A percentile compares a stretch with the other conserved stretches of the same genome.
phyloP scores from a whole-genome alignment of 352 stramenopile species.

The Globisporangium abappressorium region DNA sequence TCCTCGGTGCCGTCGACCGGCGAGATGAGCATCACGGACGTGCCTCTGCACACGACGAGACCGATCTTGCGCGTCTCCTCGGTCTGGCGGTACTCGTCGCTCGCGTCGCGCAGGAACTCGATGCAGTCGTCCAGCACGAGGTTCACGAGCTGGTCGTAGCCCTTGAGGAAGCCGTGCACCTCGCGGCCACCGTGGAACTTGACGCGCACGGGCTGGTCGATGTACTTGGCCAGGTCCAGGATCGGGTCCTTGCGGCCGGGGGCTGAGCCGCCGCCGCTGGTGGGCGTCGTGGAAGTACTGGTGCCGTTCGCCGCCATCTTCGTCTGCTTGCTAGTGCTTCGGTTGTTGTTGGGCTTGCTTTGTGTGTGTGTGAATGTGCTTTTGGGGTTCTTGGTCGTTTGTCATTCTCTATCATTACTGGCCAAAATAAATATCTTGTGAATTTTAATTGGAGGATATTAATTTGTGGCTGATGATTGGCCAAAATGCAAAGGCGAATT shows the following conservation, averaged over 20 bases:
- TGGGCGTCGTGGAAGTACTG: constrained; percentile 14
- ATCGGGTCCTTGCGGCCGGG: constrained; percentile 78
- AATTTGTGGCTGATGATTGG: neutral
- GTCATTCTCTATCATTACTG: neutral
- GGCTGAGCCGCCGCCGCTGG: constrained; percentile 16
- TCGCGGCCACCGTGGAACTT: constrained; percentile 94
- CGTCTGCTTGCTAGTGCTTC: neutral
- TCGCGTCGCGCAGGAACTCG: constrained; percentile 93
- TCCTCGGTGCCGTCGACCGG: constrained; percentile 90
- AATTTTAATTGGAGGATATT: neutral
- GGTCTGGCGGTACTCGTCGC: constrained; percentile 87
- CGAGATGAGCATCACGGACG: constrained; percentile 90
- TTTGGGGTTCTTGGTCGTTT: constrained; percentile 6
- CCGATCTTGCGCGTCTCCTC: constrained; percentile 92
- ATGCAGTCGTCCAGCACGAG: constrained; percentile 96
- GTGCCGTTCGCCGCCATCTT: constrained; percentile 60
- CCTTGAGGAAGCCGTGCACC: constrained; percentile 91
- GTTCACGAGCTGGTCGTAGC: constrained; percentile 97
- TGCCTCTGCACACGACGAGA: constrained; percentile 92
- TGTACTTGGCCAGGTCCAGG: constrained; percentile 93
- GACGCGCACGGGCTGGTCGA: constrained; percentile 93
- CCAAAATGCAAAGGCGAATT: neutral
- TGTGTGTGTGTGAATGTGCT: neutral
- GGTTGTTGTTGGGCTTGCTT: neutral
- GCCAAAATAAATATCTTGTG: neutral